Base-by-base conservation (phyloP, 176 grass and related monocot species). In the Phyllostachys edulis region DNA sequence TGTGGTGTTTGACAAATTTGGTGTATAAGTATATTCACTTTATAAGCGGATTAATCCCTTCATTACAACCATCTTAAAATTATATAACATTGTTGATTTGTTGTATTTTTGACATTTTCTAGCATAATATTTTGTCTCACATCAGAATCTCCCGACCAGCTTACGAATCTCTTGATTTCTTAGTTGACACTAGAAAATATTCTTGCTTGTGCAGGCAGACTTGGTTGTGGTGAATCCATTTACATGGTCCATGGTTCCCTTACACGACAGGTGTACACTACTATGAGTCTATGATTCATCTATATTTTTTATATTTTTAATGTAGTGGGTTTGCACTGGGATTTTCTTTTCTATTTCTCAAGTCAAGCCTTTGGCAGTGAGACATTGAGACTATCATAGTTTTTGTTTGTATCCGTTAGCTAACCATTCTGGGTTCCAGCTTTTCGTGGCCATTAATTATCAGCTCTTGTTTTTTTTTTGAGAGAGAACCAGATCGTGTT, bases 211-310 rank as follows among this genome's bases (percentile, higher is more conserved):
- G 14, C 85, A 97, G 95, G 95, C 95, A 1, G 95, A 97, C 68
- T 71, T 94, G 87, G 77, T 97, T 70, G 68, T 97, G 65, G 82
- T 94, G 41, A 97, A 97, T 90, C 95, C 95, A 56, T 82, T 94
- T 80, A 84, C 62, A 50, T 94, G 95, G 95, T 91, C 90, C 73
- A 94, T 97, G 92, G 85, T 94, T 44, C 95, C 95, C 26, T 85
- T 97, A 51, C 95, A 97, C 77, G 95, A 97, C 75, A 79, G 87
- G 95, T 97, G 76, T 39, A 79, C 21, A 69, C 51, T 88, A 78
- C 17, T 71, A 27, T 42, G 27, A 34, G 66, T 42, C 21, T 77
- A 36, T 44, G 27, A 32, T 73, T 36, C 27, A 36, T 77, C 63
- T 65, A 7, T 54, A 17, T 6, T 63, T 51, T 0, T 39, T 2